phyloP scores from a whole-genome alignment of 148 eudicot species.

The Dianthus caryophyllus region DNA sequence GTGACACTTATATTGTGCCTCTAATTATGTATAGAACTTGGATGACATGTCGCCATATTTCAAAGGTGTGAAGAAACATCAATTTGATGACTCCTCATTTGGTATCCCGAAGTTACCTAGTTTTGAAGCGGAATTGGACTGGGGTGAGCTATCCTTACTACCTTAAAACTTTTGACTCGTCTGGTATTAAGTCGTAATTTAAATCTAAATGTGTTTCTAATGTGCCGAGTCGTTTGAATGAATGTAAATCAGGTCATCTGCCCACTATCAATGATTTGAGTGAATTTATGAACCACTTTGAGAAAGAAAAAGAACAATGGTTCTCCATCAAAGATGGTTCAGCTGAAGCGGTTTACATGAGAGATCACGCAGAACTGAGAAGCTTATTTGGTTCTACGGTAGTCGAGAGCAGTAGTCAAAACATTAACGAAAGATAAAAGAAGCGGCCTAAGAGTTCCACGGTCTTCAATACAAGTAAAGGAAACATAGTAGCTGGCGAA shows the following conservation, averaged over 20 bases:
- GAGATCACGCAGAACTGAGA: conserved; percentile 32
- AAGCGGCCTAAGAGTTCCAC: conserved; percentile 47
- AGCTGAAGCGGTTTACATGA: conserved; percentile 43
- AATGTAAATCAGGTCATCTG: conserved; percentile 47
- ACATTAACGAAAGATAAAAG: conserved; percentile 23
- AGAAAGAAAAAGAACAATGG: conserved; percentile 42
- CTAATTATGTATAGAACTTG: conserved; percentile 39
- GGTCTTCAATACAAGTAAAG: conserved; percentile 57
- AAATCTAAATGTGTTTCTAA: background rate
- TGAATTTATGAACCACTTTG: conserved; percentile 32
- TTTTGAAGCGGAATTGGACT: conserved; percentile 30
- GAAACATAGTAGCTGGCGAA: conserved; percentile 78
- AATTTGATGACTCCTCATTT: conserved; percentile 39
- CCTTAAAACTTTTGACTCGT: background rate
- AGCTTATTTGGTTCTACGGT: conserved; percentile 22
- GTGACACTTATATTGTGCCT: conserved; percentile 17
- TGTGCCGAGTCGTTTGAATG: conserved; percentile 16
- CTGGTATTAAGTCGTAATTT: background rate
- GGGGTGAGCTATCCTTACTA: conserved; percentile 54
- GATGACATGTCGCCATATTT: conserved; percentile 51
- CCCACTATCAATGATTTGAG: conserved; percentile 54
- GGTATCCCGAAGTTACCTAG: conserved; percentile 45
- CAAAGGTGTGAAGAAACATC: conserved; percentile 51
- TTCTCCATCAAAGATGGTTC: conserved; percentile 44
- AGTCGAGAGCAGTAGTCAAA: conserved; percentile 26